Conservation (phyloP, 257 asterid genomes). For the Scutellaria galericulata region DNA sequence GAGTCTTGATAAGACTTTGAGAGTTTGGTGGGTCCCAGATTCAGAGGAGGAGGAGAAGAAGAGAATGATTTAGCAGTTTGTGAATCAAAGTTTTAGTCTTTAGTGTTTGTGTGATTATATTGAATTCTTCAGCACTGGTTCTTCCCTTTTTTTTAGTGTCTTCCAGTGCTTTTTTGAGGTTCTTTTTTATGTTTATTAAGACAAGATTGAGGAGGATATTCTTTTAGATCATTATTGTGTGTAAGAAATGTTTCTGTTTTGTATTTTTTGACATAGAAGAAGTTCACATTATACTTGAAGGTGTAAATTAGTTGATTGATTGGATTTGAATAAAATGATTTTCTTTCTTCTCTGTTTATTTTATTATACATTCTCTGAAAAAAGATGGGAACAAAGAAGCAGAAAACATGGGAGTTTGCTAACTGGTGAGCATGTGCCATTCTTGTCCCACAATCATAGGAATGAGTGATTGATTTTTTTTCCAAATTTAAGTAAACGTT, state of each 20-base stretch:
- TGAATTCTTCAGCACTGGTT: constrained; percentile 5
- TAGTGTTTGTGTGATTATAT: background rate
- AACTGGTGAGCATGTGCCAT: background rate
- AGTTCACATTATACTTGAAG: constrained; percentile 17
- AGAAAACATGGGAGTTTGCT: constrained; percentile 35
- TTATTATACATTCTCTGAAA: background rate
- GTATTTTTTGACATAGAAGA: constrained; percentile 4
- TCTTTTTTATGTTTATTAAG: background rate
- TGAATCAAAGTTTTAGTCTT: background rate
- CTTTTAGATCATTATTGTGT: background rate
- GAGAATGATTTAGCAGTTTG: background rate
- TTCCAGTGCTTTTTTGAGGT: constrained; percentile 8
- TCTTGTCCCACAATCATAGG: constrained; percentile 1
- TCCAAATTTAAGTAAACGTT: background rate
- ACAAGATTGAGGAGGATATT: constrained; percentile 3
- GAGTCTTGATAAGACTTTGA: constrained; percentile 69
- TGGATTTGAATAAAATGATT: constrained; percentile 24
- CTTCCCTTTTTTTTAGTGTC: constrained; percentile 3
- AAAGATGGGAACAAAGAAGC: constrained; percentile 12
- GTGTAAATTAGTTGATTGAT: constrained; percentile 33
- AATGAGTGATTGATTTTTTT: constrained; percentile 4
- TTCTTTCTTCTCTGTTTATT: too few species aligned
- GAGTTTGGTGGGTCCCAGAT: constrained; percentile 89
- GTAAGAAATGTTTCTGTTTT: background rate
- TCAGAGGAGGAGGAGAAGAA: background rate